Percentiles rank a stretch among this genome's conserved stretches.
Conservation (phyloP, 129 eudicot species). For the Heracleum sosnowskyi region DNA sequence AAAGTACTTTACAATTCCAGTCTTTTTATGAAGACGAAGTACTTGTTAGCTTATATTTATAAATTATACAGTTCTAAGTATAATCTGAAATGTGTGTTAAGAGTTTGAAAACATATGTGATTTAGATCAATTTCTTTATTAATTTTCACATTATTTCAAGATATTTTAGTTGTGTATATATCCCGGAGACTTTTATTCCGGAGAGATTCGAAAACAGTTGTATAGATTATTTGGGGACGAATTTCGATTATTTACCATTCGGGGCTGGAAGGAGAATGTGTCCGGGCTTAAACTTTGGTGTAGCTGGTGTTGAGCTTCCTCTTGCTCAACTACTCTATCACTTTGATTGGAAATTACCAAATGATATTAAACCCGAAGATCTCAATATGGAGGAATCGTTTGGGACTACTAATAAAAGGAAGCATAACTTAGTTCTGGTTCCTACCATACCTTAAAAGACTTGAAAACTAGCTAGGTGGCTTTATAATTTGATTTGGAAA, state of each 20-base stretch:
- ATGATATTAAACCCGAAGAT: background rate
- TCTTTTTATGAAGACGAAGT: no score
- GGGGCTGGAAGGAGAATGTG: background rate
- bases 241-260: background rate
- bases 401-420: background rate
- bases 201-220: background rate
- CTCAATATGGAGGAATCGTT: conserved; percentile 1
- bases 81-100: no score
- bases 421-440: background rate
- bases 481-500: no score
- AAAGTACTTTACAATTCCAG: no score
- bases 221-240: background rate
- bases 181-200: no score
- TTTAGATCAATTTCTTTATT: no score
- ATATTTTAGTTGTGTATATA: no score
- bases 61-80: no score
- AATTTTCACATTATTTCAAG: no score
- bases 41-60: no score
- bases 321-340: background rate
- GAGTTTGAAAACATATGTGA: no score
- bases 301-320: conserved; percentile 2
- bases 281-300: background rate
- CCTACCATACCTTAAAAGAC: background rate
- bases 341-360: background rate
- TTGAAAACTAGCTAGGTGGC: background rate